phyloP scores from a whole-genome alignment of 2,329 filamentous ascomycete species.

The Colletotrichum cuscutae region DNA sequence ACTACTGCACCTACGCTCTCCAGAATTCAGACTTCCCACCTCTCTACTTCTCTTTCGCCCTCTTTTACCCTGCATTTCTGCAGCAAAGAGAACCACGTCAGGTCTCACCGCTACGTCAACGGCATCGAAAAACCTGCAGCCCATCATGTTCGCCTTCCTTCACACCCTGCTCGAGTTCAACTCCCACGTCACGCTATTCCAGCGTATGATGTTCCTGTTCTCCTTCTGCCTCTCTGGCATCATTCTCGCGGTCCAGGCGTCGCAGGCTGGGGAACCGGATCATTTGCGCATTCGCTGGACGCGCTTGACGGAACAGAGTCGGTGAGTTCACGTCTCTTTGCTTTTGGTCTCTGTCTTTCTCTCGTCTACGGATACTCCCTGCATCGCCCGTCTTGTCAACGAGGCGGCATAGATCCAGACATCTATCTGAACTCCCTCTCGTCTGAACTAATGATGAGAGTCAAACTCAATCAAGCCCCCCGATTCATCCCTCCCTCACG shows the following conservation, averaged over 20 bases:
- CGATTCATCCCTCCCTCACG: neutral
- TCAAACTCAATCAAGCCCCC: neutral
- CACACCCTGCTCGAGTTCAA: constrained; percentile 29
- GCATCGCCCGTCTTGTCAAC: neutral
- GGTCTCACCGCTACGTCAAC: constrained; percentile 8
- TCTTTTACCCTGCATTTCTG: neutral
- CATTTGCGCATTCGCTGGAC: constrained; percentile 34
- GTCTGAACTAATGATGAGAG: constrained; percentile 14
- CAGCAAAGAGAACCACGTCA: neutral
- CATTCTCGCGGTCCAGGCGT: constrained; percentile 37
- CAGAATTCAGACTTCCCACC: neutral
- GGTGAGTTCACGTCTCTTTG: constrained; percentile 19
- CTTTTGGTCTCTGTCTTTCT: neutral
- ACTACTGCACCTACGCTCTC: constrained; percentile 7
- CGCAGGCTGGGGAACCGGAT: constrained; percentile 34
- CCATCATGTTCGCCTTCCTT: constrained; percentile 21
- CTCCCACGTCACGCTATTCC: constrained; percentile 31
- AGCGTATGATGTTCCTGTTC: constrained; percentile 37
- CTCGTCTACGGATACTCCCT: too few species aligned
- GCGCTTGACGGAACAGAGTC: constrained; percentile 34
- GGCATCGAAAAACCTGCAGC: neutral
- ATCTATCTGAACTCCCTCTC: constrained; percentile 9
- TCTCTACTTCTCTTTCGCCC: neutral
- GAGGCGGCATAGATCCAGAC: neutral
- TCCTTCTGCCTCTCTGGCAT: constrained; percentile 37